Evolutionary conservation across 148 eudicot species (phyloP).

Genomic region (Nyssa sinensis): DNA sequence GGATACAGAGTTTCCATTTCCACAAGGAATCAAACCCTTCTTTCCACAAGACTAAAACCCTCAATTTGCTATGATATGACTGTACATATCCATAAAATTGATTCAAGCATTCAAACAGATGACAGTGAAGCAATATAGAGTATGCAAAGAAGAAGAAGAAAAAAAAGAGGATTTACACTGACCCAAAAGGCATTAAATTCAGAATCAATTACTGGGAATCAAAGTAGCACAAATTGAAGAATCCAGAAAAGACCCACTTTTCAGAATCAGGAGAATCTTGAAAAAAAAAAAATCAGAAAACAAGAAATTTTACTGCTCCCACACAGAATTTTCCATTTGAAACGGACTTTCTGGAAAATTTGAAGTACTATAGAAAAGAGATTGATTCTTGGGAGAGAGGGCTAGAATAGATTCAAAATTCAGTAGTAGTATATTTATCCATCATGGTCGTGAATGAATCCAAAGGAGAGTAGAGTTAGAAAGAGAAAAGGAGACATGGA

Average conservation of each 20-base stretch:
- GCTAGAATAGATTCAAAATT: background rate
- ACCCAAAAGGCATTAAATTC: background rate
- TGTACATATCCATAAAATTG: background rate
- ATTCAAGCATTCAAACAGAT: background rate
- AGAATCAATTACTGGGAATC: constrained; percentile 26
- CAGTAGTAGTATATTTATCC: background rate
- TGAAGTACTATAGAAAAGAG: constrained; percentile 7
- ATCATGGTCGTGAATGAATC: constrained; percentile 8
- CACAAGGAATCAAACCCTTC: background rate
- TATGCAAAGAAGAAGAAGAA: background rate
- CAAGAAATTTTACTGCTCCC: background rate
- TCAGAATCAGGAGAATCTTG: constrained; percentile 15
- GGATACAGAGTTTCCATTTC: constrained; percentile 49
- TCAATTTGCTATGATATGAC: background rate
- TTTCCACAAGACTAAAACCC: background rate
- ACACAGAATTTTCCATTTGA: background rate
- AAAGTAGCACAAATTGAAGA: constrained; percentile 23
- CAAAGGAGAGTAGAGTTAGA: constrained; percentile 11
- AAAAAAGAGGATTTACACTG: background rate
- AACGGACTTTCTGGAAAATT: background rate
- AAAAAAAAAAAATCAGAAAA: background rate
- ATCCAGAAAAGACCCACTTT: constrained; percentile 13
- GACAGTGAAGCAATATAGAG: background rate
- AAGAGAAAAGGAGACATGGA: constrained; percentile 10
- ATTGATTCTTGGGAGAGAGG: constrained; percentile 10